A percentile compares a stretch with the other conserved stretches of the same genome.
Evolutionary conservation across 2,329 filamentous ascomycete genomes (phyloP).

Genomic region (Penicillium sp.): DNA sequence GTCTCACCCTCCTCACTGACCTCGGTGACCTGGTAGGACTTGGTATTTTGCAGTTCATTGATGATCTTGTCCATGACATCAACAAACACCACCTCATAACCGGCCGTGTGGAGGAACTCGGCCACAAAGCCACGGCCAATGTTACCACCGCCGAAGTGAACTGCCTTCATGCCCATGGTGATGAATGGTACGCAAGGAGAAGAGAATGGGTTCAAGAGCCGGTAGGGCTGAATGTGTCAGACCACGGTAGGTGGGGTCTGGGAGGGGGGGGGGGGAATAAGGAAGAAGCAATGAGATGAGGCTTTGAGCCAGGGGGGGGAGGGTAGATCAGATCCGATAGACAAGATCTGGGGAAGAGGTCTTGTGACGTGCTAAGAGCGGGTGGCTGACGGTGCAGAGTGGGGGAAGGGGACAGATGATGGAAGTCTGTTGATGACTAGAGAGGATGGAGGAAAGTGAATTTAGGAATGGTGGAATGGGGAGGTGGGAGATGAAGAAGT

Average conservation of each 20-base stretch:
- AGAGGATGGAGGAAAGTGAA: background rate
- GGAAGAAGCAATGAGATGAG: background rate
- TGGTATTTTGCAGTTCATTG: conserved; percentile 65
- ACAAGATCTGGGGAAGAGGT: conserved; percentile 4
- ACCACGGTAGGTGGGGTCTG: background rate
- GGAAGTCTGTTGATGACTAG: conserved; percentile 4
- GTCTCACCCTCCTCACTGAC: conserved; percentile 78
- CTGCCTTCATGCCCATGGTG: conserved; percentile 57
- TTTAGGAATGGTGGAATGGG: background rate
- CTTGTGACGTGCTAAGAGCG: conserved; percentile 9
- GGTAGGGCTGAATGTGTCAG: conserved; percentile 1
- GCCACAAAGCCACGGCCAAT: conserved; percentile 83
- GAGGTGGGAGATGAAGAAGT: conserved; percentile 4
- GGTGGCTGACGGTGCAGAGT: conserved; percentile 7
- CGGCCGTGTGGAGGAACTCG: conserved; percentile 88
- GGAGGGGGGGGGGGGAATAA: background rate
- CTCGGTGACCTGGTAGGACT: conserved; percentile 86
- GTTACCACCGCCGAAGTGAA: conserved; percentile 82
- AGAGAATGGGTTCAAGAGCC: background rate
- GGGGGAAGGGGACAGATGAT: conserved; percentile 1
- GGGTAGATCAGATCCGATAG: background rate
- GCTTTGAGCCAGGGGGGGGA: background rate
- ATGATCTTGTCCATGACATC: conserved; percentile 86
- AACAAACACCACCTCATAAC: conserved; percentile 92
- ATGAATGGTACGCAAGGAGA: background rate